Percentiles rank a stretch among this genome's conserved stretches.
Evolutionary conservation across 257 asterid genomes (phyloP).

Genomic region (Agastache rugosa): DNA sequence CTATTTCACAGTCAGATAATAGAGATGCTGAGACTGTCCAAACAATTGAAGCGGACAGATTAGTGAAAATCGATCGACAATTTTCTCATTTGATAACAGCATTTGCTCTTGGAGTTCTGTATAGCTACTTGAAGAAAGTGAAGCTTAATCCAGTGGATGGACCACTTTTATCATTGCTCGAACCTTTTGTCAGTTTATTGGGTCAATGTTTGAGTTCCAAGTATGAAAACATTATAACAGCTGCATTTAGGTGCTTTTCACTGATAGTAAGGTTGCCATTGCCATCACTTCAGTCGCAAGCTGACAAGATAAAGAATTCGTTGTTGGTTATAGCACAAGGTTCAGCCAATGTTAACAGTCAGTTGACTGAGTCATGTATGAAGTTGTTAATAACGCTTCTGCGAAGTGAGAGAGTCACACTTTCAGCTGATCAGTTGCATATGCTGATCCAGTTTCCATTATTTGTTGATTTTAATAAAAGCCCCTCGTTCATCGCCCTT

Average conservation of each 20-base stretch:
- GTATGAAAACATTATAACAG: constrained; percentile 67
- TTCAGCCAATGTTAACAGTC: constrained; percentile 63
- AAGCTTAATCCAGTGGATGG: constrained; percentile 58
- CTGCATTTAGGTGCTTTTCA: constrained; percentile 76
- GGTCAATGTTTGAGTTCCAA: constrained; percentile 77
- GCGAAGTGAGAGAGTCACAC: constrained; percentile 68
- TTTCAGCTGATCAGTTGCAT: constrained; percentile 77
- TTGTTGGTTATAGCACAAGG: constrained; percentile 81
- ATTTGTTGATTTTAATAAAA: constrained; percentile 82
- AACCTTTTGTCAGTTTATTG: constrained; percentile 72
- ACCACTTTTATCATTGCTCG: constrained; percentile 61
- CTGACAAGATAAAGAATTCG: constrained; percentile 75
- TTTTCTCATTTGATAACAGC: constrained; percentile 72
- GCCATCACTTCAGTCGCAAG: constrained; percentile 73
- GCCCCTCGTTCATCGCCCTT: constrained; percentile 78
- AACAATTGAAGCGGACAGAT: constrained; percentile 41
- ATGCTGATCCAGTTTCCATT: constrained; percentile 84
- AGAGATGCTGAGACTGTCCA: constrained; percentile 43
- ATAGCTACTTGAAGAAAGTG: constrained; percentile 65
- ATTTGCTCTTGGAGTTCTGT: constrained; percentile 81
- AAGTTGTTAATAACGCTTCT: constrained; percentile 75
- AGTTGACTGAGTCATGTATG: constrained; percentile 78
- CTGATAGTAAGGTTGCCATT: constrained; percentile 72
- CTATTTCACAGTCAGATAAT: constrained; percentile 31
- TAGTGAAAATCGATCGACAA: constrained; percentile 58